Conservation (phyloP, 1,284 basidiomycete genomes). For the Mycena citricolor region DNA sequence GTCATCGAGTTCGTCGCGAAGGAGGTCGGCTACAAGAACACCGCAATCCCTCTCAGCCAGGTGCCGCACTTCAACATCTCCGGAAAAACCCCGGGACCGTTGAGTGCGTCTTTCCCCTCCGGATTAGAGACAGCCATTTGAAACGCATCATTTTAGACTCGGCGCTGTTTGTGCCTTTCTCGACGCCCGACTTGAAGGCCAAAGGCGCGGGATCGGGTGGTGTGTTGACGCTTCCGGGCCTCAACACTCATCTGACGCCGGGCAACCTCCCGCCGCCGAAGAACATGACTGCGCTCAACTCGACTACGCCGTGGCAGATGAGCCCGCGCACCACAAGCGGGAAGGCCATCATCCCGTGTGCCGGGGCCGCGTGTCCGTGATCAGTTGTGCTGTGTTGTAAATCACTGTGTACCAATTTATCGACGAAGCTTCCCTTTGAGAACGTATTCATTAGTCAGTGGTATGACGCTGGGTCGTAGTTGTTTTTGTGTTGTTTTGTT, state of each 20-base stretch:
- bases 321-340: constrained; percentile 6
- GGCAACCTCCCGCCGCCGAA: constrained; percentile 32
- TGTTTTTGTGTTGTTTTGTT: no score
- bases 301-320: constrained; percentile 24
- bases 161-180: constrained; percentile 36
- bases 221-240: constrained; percentile 33
- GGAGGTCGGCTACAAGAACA: constrained; percentile 10
- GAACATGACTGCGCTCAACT: constrained; percentile 34
- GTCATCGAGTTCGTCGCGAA: constrained; percentile 14
- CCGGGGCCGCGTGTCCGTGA: background rate
- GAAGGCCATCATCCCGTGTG: constrained; percentile 6
- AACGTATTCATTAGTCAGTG: no score
- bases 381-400: no score
- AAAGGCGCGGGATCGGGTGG: constrained; percentile 34
- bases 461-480: no score
- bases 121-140: background rate
- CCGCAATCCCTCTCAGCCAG: constrained; percentile 1
- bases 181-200: constrained; percentile 37
- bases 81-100: background rate
- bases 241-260: constrained; percentile 33
- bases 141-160: constrained; percentile 20
- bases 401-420: no score
- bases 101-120: constrained; percentile 5
- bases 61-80: constrained; percentile 8
- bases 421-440: no score